Evolutionary conservation across 208 protist species (phyloP), one percentile per base, ranked within the genome.

Genomic region (Naegleria fowleri): DNA sequence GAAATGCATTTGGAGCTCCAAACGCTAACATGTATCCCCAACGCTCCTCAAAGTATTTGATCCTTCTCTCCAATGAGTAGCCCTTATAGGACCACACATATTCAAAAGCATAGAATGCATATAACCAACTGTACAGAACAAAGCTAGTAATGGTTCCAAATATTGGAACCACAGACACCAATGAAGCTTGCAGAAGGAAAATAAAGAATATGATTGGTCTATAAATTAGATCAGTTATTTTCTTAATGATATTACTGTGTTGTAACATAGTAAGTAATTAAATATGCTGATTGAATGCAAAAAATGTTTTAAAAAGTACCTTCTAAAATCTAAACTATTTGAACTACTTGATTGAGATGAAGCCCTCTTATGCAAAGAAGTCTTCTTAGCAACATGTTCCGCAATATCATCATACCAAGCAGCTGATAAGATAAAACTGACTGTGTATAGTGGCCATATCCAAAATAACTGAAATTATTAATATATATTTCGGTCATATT

Each of bases 11-110:
- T 19, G 84, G 84, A 36, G 41, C 39, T 33, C 84, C 84, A 88
- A 88, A 88, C 7, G 36, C 84, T 7, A 88, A n/a, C 84, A 88
- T 88, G 22, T 88, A 88, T 7, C 36, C 84, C 84, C 84, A 88
- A 16, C n/a, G 5, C 7, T 38, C n/a, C 38, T 88, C 84, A 58
- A 88, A 88, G 25, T 88, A 88, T 11, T 58, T 55, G n/a, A 88
- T 48, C 55, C 43, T 48, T 13, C 55, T 51, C 19, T 88, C 6
- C n/a, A 58, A 58, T 25, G 15, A 39, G 36, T 39, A 33, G 7
- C n/a, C 43, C 19, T 52, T n/a, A 38, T 88, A 58, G 16, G 41
- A 29, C 39, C 39, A 58, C 7, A 52, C 16, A 58, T 59, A 88
- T 33, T 88, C 41, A 58, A 88, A 88, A 22, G 41, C 43, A 55